Percentiles rank a stretch among this genome's conserved stretches.
Conservation (phyloP, 2,329 filamentous ascomycete species). For the Talaromyces verruculosus region DNA sequence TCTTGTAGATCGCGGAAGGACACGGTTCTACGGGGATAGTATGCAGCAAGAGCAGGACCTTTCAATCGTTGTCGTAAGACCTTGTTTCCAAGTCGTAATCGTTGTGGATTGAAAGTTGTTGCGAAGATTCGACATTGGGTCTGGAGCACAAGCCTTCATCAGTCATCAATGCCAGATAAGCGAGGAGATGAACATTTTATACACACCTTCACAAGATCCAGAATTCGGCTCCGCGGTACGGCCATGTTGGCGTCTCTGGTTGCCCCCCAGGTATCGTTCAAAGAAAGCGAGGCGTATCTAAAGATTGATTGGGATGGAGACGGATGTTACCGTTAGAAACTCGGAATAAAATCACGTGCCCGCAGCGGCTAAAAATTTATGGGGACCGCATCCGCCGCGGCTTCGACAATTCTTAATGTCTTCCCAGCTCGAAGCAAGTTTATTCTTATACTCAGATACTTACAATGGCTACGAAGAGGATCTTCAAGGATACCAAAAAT, state of each 20-base stretch:
- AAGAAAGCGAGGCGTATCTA: not conserved
- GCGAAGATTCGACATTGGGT: conserved; percentile 89
- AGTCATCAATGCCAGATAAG: not conserved
- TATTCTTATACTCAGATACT: not conserved
- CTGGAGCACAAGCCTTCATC: conserved; percentile 46
- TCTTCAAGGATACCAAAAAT: conserved; percentile 21
- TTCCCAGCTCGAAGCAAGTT: not conserved
- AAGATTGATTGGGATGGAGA: not conserved
- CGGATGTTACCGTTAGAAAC: not conserved
- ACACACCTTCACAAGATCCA: conserved; percentile 75
- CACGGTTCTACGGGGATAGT: conserved; percentile 78
- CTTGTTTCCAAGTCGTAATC: conserved; percentile 83
- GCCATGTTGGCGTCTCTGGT: conserved; percentile 14
- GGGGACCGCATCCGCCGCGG: not conserved
- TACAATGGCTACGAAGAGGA: conserved; percentile 33
- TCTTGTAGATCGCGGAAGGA: conserved; percentile 73
- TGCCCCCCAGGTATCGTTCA: not conserved
- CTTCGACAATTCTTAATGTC: not conserved
- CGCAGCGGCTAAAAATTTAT: not conserved
- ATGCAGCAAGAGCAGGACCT: conserved; percentile 78
- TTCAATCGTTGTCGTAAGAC: conserved; percentile 82
- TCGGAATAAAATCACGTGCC: conserved; percentile 3
- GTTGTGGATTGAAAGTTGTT: conserved; percentile 83
- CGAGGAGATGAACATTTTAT: not conserved
- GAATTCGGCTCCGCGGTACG: conserved; percentile 45